Percentiles rank a stretch among this genome's conserved stretches.
Conservation (phyloP, 768 basidiomycete species). For the Cystobasidium ongulense region DNA sequence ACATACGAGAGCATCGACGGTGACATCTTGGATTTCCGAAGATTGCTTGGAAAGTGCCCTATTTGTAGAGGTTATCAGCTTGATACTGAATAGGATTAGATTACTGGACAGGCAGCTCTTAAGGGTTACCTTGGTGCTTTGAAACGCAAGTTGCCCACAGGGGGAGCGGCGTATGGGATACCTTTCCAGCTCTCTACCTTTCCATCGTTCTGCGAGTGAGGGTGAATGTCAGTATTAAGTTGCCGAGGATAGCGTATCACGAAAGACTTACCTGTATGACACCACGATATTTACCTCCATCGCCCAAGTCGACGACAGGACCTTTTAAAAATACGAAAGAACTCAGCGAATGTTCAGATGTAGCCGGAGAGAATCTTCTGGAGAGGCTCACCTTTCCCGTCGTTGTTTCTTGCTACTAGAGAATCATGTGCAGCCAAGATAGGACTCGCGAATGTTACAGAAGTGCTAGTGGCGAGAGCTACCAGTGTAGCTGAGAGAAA, state of each 20-base stretch:
- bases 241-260: not conserved
- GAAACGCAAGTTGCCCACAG: slow-evolving; percentile 19
- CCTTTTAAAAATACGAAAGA: slow-evolving; percentile 44
- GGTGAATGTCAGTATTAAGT: not conserved
- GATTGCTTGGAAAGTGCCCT: not conserved
- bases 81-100: not conserved
- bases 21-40: slow-evolving; percentile 21
- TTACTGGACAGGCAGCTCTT: not conserved
- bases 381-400: not conserved
- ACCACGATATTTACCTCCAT: slow-evolving; percentile 17
- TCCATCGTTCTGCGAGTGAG: slow-evolving; percentile 13
- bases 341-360: not conserved
- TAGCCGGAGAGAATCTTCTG: not conserved
- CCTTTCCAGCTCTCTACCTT: slow-evolving; percentile 27
- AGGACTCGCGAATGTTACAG: no score
- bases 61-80: not conserved
- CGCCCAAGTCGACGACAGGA: slow-evolving; percentile 18
- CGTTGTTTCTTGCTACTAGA: not conserved
- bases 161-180: slow-evolving; percentile 19
- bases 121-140: slow-evolving; percentile 5
- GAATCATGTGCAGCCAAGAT: no score
- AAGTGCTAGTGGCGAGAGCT: no score
- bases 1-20: slow-evolving; percentile 12
- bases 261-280: not conserved
- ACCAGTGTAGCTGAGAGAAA: no score